Evolutionary conservation across 2,329 filamentous ascomycete species (phyloP).

Genomic region (Fusarium mangiferae): DNA sequence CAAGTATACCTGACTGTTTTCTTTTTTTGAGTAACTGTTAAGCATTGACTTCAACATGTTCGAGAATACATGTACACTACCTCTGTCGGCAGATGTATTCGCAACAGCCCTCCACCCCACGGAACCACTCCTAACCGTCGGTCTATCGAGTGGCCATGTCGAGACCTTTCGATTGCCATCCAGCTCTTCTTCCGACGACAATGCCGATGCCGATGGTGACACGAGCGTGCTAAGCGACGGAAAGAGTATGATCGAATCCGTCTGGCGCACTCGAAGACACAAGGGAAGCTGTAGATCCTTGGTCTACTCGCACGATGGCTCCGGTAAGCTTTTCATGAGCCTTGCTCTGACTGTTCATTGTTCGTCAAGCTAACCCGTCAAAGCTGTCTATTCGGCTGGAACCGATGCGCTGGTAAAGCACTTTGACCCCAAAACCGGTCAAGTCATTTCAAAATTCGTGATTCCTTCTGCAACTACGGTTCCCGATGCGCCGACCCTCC

Average conservation of each 20-base stretch:
- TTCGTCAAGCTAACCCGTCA: slow-evolving; percentile 10
- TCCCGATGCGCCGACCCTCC: slow-evolving; percentile 79
- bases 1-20: neutral
- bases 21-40: neutral
- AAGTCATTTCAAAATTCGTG: slow-evolving; percentile 83
- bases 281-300: slow-evolving; percentile 92
- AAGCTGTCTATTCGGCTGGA: slow-evolving; percentile 72
- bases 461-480: slow-evolving; percentile 69
- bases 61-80: slow-evolving; percentile 90
- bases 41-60: slow-evolving; percentile 68
- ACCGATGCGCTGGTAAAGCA: slow-evolving; percentile 68
- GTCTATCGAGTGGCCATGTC: slow-evolving; percentile 86
- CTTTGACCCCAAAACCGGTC: slow-evolving; percentile 67
- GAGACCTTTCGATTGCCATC: slow-evolving; percentile 80
- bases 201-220: slow-evolving; percentile 59
- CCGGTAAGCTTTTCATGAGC: slow-evolving; percentile 56
- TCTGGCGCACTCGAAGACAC: slow-evolving; percentile 89
- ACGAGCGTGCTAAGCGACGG: slow-evolving; percentile 67
- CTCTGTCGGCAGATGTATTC: slow-evolving; percentile 88
- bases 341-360: too few relatives aligned
- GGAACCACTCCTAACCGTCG: slow-evolving; percentile 86
- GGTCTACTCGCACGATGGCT: slow-evolving; percentile 81
- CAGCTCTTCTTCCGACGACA: slow-evolving; percentile 61
- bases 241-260: slow-evolving; percentile 79
- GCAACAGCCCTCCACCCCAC: slow-evolving; percentile 86